A percentile compares a stretch with the other conserved stretches of the same genome.
Evolutionary conservation across 164 flowering plant species (phyloP).

Genomic region (Sextonia rubra): DNA sequence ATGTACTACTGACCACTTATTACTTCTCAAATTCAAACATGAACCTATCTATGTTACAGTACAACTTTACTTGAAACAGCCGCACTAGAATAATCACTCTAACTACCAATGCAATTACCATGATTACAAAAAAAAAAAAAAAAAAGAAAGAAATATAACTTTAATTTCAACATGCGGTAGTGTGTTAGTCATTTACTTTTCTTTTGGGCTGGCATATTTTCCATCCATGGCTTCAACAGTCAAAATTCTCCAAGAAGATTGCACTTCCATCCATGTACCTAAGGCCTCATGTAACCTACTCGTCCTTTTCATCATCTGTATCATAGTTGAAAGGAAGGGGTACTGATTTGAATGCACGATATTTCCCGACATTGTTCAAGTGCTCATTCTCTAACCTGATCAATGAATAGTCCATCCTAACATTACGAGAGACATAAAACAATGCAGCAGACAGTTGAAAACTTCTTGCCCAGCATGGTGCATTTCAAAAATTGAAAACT

Average conservation of each 20-base stretch:
- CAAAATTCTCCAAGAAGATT: background rate
- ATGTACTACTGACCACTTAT: no score
- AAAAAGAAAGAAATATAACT: no score
- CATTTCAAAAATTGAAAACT: background rate
- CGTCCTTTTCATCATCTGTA: conserved; percentile 50
- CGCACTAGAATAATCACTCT: no score
- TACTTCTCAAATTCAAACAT: no score
- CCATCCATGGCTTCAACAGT: background rate
- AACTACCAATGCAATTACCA: no score
- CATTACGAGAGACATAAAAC: background rate
- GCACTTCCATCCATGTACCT: background rate
- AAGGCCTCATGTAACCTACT: conserved; percentile 10
- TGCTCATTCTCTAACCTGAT: conserved; percentile 80
- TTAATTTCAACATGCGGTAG: no score
- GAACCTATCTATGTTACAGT: no score
- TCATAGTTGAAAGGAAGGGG: conserved; percentile 62
- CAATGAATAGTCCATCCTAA: conserved; percentile 1
- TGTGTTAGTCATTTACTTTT: no score
- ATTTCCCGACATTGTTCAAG: conserved; percentile 65
- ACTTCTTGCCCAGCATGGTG: background rate
- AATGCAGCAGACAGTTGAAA: background rate
- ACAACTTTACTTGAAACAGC: no score
- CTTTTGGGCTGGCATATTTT: background rate
- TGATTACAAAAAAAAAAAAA: no score
- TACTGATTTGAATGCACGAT: conserved; percentile 62